Conservation (phyloP, 2,329 filamentous ascomycete genomes). For the Colletotrichum higginsianum region DNA sequence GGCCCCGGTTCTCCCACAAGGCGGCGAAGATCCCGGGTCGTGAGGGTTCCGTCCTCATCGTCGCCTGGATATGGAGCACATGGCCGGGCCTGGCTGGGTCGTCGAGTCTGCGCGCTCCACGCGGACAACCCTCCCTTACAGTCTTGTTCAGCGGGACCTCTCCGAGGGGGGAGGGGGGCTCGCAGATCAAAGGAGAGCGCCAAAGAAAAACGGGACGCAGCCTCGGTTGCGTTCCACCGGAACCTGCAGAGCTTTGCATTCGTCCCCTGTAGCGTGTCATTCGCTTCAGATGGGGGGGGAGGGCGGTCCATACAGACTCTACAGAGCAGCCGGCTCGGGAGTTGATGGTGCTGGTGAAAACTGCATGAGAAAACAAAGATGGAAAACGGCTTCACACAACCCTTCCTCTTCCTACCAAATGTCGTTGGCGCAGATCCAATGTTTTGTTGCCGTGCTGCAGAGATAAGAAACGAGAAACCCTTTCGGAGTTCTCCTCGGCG, state of each 20-base stretch:
- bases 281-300: not conserved
- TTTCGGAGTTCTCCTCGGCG: conserved; percentile 29
- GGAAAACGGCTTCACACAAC: too few relatives aligned
- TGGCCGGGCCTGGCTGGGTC: conserved; percentile 16
- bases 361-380: too few relatives aligned
- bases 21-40: not conserved
- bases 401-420: too few relatives aligned
- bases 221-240: conserved; percentile 1
- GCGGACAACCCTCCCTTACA: conserved; percentile 8
- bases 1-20: not conserved
- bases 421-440: not conserved
- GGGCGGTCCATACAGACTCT: too few relatives aligned
- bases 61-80: not conserved
- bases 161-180: not conserved
- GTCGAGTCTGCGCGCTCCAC: conserved; percentile 10
- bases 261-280: not conserved
- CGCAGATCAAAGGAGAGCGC: conserved; percentile 18
- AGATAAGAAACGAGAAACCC: not conserved
- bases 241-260: conserved; percentile 1
- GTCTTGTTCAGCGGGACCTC: conserved; percentile 38
- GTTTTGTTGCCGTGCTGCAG: not conserved
- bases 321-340: too few relatives aligned
- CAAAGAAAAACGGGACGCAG: too few relatives aligned
- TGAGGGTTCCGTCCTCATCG: not conserved
- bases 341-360: too few relatives aligned